These are phyloP conservation scores for Colletotrichum sojae DNA, from an alignment of 2,329 filamentous ascomycete species.

Conservation along the genomic window DNA sequence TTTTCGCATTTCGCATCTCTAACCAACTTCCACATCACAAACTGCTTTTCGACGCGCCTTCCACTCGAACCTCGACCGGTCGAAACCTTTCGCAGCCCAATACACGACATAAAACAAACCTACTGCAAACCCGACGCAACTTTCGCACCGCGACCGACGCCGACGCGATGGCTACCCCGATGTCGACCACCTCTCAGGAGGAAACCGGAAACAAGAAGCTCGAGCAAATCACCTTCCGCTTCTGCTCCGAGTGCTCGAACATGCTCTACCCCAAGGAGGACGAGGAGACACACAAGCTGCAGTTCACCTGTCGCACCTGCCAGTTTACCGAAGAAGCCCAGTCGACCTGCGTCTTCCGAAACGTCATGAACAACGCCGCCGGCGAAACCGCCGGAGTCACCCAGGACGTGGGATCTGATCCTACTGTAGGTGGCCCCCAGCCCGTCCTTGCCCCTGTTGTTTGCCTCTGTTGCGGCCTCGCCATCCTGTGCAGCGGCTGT, in stretches of 20 bases:
- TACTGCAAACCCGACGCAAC: neutral
- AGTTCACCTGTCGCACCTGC: slow-evolving; percentile 97
- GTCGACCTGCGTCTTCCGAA: slow-evolving; percentile 95
- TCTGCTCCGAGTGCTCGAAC: slow-evolving; percentile 99
- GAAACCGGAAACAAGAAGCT: slow-evolving; percentile 64
- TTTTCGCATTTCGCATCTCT: neutral
- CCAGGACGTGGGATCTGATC: slow-evolving; percentile 96
- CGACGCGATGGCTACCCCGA: slow-evolving; percentile 69
- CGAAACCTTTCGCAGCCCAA: too few species aligned
- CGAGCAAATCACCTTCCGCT: slow-evolving; percentile 94
- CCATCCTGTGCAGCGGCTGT: slow-evolving; percentile 61
- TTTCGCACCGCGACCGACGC: neutral
- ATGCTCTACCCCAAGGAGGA: slow-evolving; percentile 98
- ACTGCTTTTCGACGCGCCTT: neutral
- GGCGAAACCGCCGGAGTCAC: slow-evolving; percentile 98
- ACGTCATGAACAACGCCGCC: slow-evolving; percentile 90
- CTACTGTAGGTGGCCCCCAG: slow-evolving; percentile 86
- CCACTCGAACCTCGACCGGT: neutral
- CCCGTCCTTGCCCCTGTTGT: slow-evolving; percentile 49
- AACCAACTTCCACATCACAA: neutral
- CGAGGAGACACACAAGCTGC: slow-evolving; percentile 83
- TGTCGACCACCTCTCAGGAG: slow-evolving; percentile 62
- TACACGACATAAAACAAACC: neutral
- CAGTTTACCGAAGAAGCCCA: slow-evolving; percentile 89
- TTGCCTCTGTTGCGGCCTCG: slow-evolving; percentile 63